These are phyloP conservation scores for Gossypium raimondii DNA, from an alignment of 345 rosid genomes.

Conservation along the genomic window DNA sequence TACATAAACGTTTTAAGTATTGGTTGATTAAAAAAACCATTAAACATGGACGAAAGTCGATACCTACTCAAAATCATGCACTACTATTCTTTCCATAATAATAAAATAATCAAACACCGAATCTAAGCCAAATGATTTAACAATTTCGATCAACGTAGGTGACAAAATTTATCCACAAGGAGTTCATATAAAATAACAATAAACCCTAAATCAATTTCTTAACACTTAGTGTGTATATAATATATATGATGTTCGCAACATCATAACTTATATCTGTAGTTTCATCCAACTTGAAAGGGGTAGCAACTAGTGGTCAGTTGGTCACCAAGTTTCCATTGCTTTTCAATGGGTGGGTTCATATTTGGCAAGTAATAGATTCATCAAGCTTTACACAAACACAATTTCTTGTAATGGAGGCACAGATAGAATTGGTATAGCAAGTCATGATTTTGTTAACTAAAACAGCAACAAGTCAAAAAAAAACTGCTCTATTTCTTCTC, in stretches of 20 bases:
- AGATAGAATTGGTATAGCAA: background rate
- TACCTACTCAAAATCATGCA: background rate
- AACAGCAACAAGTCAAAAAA: background rate
- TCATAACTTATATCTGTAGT: background rate
- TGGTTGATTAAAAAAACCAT: background rate
- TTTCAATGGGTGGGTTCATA: background rate
- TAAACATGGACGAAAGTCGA: background rate
- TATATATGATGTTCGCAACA: background rate
- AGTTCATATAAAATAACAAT: background rate
- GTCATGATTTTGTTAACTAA: background rate
- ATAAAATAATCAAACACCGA: background rate
- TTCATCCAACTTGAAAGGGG: background rate
- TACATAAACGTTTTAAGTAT: too few relatives aligned
- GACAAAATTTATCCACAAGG: background rate
- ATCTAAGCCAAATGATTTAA: background rate
- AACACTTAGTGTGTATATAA: too few relatives aligned
- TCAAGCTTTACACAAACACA: background rate
- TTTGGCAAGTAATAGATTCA: background rate
- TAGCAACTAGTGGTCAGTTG: too few relatives aligned
- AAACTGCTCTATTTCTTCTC: conserved; percentile 37
- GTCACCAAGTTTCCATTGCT: background rate
- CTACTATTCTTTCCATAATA: background rate
- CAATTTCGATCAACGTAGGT: background rate
- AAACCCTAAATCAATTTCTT: background rate
- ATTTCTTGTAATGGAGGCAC: background rate